Base-by-base conservation (phyloP, 202 grass and related monocot genomes). In the Panicum hallii region DNA sequence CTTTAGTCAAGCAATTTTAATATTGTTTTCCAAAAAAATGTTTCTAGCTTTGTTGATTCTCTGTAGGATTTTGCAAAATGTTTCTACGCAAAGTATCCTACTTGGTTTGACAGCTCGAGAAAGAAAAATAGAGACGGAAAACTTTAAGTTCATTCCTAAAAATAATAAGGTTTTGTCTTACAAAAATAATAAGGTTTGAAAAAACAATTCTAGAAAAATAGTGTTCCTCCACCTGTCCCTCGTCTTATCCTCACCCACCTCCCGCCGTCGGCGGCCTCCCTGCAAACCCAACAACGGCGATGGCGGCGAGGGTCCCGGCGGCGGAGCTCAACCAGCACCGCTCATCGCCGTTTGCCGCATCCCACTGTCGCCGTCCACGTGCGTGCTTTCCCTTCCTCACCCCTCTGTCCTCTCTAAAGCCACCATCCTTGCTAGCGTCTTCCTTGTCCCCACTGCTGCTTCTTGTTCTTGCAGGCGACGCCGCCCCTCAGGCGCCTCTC, bases 161-260 rank as follows among this genome's bases (percentile, higher is more conserved):
- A 15, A 17, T 52, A 6, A 52, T 26, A 26, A 26, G 34, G 34
- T 34, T 34, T 34, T 34, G 3, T 34, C 34, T 34, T 34, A 34
- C 26, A 5, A 55, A 55, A 19, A 55, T 20, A 7, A 20, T 57
- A 9, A 22, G 20, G 2, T n/a, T n/a, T 20, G 2, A 57, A 58
- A 23, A 34, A 34, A 34, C n/a, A 23, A 23, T 58, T 58, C 56
- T 58, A 10, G 9, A 62, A 62, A 62, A 62, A 62, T 30, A 63
- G 11, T 11, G 30, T 14, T 23, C 22, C 58, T 30, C 60, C 75
- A 62, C 30, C 17, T 41, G 77, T 34, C 12, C 6, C 32, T 44
- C 72, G 7, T 44, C 83, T 86, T 90, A 90, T 85, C 83, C 74
- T 67, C 71, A 23, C 61, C 66, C 65, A 19, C 20, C 34, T 64